Conservation (phyloP, 164 flowering plant genomes). For the Sedum album region DNA sequence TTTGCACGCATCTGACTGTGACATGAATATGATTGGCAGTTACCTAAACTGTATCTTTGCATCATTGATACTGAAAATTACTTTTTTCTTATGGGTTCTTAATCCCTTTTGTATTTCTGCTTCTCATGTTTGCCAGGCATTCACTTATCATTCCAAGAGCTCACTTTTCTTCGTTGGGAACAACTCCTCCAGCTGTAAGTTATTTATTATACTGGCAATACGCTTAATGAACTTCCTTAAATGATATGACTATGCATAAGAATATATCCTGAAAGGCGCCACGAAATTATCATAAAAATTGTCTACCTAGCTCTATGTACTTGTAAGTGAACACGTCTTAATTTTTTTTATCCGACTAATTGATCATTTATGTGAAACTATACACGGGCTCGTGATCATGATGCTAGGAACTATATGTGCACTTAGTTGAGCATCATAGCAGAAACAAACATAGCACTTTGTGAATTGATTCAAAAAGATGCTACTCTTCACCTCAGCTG, state of each 20-base stretch:
- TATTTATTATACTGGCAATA: background rate
- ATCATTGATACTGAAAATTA: too few species aligned
- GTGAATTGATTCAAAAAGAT: background rate
- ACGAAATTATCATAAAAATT: too few species aligned
- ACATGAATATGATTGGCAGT: too few species aligned
- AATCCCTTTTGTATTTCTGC: background rate
- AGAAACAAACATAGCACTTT: too few species aligned
- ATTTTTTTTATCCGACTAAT: too few species aligned
- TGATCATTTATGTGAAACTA: too few species aligned
- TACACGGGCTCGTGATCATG: background rate
- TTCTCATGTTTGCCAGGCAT: conserved; percentile 39
- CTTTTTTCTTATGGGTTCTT: background rate
- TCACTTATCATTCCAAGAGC: conserved; percentile 79
- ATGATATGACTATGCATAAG: too few species aligned
- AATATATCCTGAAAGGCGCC: too few species aligned
- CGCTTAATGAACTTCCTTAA: too few species aligned
- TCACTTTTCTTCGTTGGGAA: conserved; percentile 68
- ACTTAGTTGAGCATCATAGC: background rate
- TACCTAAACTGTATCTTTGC: too few species aligned
- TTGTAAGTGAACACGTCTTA: too few species aligned
- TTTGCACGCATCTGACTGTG: background rate
- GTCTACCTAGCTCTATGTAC: too few species aligned
- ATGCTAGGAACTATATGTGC: background rate
- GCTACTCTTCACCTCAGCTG: conserved; percentile 14
- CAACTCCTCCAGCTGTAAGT: conserved; percentile 91